Conservation (phyloP, 2,329 filamentous ascomycete species). For the Lanzia echinophila region DNA sequence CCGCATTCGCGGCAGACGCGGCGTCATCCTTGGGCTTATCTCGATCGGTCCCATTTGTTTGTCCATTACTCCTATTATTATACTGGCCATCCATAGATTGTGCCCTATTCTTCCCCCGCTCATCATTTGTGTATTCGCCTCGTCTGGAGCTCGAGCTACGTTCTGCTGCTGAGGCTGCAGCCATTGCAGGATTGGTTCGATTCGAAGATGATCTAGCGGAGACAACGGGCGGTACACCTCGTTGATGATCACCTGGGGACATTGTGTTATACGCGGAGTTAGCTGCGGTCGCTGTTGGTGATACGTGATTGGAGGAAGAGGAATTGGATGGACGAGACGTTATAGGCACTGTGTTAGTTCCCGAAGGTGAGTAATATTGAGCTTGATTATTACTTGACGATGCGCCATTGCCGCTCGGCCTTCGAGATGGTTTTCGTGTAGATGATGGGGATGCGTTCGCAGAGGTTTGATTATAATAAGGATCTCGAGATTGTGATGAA, state of each 20-base stretch:
- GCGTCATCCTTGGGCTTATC: constrained; percentile 27
- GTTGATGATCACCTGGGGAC: constrained; percentile 43
- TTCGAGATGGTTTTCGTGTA: constrained; percentile 44
- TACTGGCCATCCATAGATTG: constrained; percentile 22
- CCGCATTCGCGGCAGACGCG: constrained; percentile 33
- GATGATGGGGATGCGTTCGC: constrained; percentile 42
- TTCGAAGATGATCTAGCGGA: constrained; percentile 79
- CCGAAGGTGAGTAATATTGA: constrained; percentile 26
- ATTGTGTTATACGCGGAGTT: constrained; percentile 29
- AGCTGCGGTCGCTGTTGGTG: constrained; percentile 39
- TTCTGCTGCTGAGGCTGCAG: constrained; percentile 22
- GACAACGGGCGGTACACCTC: constrained; percentile 62
- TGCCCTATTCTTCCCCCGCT: constrained; percentile 13
- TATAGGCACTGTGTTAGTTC: constrained; percentile 14
- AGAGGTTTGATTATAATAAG: constrained; percentile 39
- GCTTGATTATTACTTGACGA: constrained; percentile 23
- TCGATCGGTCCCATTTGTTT: constrained; percentile 37
- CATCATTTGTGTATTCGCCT: constrained; percentile 20
- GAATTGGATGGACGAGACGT: constrained; percentile 28
- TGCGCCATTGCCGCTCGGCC: constrained; percentile 45
- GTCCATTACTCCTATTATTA: constrained; percentile 32
- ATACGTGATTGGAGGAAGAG: constrained; percentile 24
- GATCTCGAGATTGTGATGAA: constrained; percentile 47
- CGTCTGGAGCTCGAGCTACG: constrained; percentile 15
- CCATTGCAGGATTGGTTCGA: constrained; percentile 30